Evolutionary conservation across 2,329 filamentous ascomycete genomes (phyloP), one percentile per base, ranked within the genome.

Genomic region (Byssoonygena ceratinophila): DNA sequence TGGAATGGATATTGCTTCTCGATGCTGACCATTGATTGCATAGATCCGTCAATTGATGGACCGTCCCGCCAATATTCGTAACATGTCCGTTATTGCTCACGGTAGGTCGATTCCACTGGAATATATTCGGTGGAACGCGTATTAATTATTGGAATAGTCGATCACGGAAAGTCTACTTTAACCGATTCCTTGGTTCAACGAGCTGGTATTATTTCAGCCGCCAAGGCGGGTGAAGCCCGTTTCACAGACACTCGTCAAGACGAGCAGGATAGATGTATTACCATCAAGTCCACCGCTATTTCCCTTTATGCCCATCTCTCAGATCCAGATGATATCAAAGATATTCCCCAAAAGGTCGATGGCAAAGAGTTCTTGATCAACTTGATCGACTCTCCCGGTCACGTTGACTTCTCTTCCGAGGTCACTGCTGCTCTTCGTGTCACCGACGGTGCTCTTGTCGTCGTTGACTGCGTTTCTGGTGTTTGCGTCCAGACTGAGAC

Each of bases 51-150:
- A 62, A 58, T 65, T 74, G 64, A 75, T 75, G 72, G 71, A 75
- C 68, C 68, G 69, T 59, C 70, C 67, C 66, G 73, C 74, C 68
- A 83, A 83, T 74, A 82, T 84, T 74, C 78, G 81, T 70, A 97
- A 97, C 84, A 97, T 96, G 91, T 96, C 89, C 79, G 92, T 98
- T 75, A 97, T 97, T 88, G 92, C 92, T 75, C 92, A 98, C 80
- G 90, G 79, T 81, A 75, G 70, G 77, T 68, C 16, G 8, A 46
- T 27, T 41, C 27, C 27, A 4, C 37, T 49, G 25, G 7, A 44
- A 27, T 3, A 6, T 36, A 3, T 25, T 23, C 8, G 23, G 7
- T 25, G 12, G 16, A 5, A 44, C 16, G 1, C 18, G 6, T 34
- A 27, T 46, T 46, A 50, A 40, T 39, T 31, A 46, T 32, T 32